Evolutionary conservation across 1,139 yeast species (phyloP).

Genomic region (Debaryomyces sp.): DNA sequence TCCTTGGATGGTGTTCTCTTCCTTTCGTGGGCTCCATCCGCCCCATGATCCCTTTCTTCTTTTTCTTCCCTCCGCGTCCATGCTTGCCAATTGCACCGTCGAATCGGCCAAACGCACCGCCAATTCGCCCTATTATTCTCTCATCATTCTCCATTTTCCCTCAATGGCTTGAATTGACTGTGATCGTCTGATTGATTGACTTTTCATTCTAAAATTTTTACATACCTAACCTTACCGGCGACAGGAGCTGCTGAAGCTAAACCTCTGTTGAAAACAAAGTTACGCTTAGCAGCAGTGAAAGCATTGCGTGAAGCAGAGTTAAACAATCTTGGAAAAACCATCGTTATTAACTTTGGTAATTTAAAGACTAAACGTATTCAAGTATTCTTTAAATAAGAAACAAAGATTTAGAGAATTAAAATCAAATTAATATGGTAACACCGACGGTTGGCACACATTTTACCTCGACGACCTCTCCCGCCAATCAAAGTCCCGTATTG

Average conservation of each 20-base stretch:
- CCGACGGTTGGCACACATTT: constrained; percentile 8
- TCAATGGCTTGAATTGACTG: constrained; percentile 2
- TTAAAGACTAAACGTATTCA: constrained; percentile 15
- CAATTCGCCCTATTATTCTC: neutral
- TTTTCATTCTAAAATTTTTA: constrained; percentile 21
- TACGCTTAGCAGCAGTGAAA: constrained; percentile 86
- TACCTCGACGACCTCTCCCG: constrained; percentile 10
- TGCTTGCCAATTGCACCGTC: neutral
- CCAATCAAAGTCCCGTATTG: constrained; percentile 21
- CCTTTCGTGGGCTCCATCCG: neutral
- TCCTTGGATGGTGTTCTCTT: neutral
- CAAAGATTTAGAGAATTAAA: constrained; percentile 4
- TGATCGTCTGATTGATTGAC: constrained; percentile 6
- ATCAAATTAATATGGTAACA: constrained; percentile 5
- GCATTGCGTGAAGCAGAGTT: constrained; percentile 90
- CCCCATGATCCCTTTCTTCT: neutral
- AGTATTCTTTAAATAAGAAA: constrained; percentile 6
- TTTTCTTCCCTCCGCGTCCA: neutral
- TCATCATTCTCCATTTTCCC: neutral
- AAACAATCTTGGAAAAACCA: constrained; percentile 90
- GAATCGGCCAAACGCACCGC: neutral
- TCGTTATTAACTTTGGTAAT: constrained; percentile 35
- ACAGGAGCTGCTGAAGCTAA: constrained; percentile 86
- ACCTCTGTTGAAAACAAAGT: constrained; percentile 74
- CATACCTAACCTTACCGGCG: constrained; percentile 90